These are phyloP conservation scores for Durotheca rogersii DNA, from an alignment of 495 filamentous ascomycete genomes.

Conservation along the genomic window DNA sequence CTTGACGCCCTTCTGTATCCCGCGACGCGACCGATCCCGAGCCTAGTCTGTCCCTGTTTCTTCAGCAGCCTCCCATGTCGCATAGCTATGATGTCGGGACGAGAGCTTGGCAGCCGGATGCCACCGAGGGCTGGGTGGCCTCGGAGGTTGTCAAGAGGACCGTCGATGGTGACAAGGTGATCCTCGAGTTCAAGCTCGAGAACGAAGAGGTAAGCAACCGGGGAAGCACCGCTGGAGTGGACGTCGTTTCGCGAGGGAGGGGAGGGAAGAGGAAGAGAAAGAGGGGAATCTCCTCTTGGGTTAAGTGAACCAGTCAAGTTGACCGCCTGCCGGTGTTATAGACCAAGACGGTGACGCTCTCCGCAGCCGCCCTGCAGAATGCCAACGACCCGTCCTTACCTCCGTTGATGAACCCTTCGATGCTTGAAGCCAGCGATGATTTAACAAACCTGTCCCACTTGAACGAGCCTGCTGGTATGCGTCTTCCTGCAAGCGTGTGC, in stretches of 20 bases:
- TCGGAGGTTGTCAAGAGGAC: conserved; percentile 91
- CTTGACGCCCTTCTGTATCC: conserved; percentile 12
- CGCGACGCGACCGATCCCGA: conserved; percentile 29
- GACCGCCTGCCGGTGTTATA: conserved; percentile 39
- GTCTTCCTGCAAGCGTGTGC: conserved; percentile 1
- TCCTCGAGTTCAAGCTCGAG: conserved; percentile 78
- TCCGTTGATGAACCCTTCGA: conserved; percentile 95
- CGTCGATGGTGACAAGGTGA: conserved; percentile 80
- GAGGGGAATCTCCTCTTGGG: too few species aligned
- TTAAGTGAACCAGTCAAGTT: conserved; percentile 13
- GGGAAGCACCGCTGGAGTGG: too few species aligned
- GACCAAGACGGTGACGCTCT: conserved; percentile 80
- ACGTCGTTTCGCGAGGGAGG: too few species aligned
- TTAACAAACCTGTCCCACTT: conserved; percentile 96
- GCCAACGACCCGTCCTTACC: conserved; percentile 72
- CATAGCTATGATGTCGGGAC: conserved; percentile 97
- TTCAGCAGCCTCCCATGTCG: conserved; percentile 64
- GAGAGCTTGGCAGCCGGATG: conserved; percentile 96
- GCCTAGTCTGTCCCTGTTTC: conserved; percentile 8
- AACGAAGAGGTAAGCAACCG: conserved; percentile 89
- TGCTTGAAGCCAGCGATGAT: conserved; percentile 98
- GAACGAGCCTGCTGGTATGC: conserved; percentile 94
- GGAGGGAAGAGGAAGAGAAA: too few species aligned
- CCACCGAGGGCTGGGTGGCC: conserved; percentile 92
- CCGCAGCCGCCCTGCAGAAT: conserved; percentile 70